phyloP scores from a whole-genome alignment of 495 filamentous ascomycete genomes.

The Penicillium cosmopolitanum region DNA sequence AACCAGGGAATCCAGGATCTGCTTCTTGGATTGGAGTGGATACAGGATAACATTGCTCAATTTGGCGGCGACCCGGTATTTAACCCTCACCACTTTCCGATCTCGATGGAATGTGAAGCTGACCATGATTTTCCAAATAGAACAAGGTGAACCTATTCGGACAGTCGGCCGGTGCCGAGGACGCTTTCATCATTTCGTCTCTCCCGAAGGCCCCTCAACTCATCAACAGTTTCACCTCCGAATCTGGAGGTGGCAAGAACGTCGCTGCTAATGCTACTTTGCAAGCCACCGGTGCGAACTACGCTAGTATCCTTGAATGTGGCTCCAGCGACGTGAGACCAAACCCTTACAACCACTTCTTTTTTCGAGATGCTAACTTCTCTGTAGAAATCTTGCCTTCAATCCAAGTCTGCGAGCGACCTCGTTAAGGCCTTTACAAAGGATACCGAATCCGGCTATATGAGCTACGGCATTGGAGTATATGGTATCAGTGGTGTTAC shows the following conservation, averaged over 20 bases:
- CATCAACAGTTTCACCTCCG: slow-evolving; percentile 35
- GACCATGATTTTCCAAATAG: background rate
- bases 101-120: background rate
- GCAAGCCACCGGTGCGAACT: background rate
- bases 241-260: slow-evolving; percentile 26
- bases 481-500: background rate
- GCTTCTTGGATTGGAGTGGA: slow-evolving; percentile 34
- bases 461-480: background rate
- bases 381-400: background rate
- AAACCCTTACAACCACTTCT: background rate
- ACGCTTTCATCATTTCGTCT: slow-evolving; percentile 26
- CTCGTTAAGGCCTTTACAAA: background rate
- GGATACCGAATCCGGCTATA: background rate
- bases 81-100: background rate
- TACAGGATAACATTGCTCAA: slow-evolving; percentile 33
- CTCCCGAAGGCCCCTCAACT: slow-evolving; percentile 38
- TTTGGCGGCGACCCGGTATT: slow-evolving; percentile 39
- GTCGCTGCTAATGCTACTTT: background rate
- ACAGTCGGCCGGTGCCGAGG: slow-evolving; percentile 42
- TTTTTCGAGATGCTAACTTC: background rate
- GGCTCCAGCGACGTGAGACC: background rate
- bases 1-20: slow-evolving; percentile 34
- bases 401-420: background rate
- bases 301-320: background rate
- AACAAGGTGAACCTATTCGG: slow-evolving; percentile 40